A percentile compares a stretch with the other conserved stretches of the same genome.
These are phyloP conservation scores for Thelonectria blattea DNA, from an alignment of 2,329 filamentous ascomycete species.

Conservation along the genomic window DNA sequence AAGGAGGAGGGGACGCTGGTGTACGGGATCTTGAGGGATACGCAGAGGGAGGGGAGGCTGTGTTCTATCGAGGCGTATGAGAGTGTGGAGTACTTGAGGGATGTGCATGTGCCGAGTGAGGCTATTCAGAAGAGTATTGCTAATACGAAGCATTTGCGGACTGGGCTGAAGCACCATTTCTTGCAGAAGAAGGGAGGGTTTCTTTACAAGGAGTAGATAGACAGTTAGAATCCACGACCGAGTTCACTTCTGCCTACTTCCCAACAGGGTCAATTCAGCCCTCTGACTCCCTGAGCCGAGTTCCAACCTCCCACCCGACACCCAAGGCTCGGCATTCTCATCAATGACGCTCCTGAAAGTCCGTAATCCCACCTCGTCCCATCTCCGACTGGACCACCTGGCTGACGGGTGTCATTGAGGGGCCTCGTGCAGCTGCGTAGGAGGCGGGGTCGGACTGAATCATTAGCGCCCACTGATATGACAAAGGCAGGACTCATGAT, in stretches of 20 bases:
- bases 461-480: conserved; percentile 20
- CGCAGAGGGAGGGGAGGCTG: conserved; percentile 27
- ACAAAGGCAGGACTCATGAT: conserved; percentile 4
- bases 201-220: conserved; percentile 26
- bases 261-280: neutral
- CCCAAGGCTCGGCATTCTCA: neutral
- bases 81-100: conserved; percentile 35
- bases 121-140: conserved; percentile 34
- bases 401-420: neutral
- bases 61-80: conserved; percentile 38
- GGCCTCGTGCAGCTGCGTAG: conserved; percentile 4
- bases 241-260: no score
- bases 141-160: conserved; percentile 28
- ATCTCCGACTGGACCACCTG: neutral
- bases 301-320: neutral
- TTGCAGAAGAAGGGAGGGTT: conserved; percentile 35
- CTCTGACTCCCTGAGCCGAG: neutral
- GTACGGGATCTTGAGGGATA: conserved; percentile 35
- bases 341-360: neutral
- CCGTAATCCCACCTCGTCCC: neutral
- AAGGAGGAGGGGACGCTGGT: conserved; percentile 33
- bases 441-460: conserved; percentile 20
- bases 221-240: no score
- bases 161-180: conserved; percentile 32
- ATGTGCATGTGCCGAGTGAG: conserved; percentile 38